Conservation (phyloP, 108 stramenopile species). For the Cylindrotheca fusiformis region DNA sequence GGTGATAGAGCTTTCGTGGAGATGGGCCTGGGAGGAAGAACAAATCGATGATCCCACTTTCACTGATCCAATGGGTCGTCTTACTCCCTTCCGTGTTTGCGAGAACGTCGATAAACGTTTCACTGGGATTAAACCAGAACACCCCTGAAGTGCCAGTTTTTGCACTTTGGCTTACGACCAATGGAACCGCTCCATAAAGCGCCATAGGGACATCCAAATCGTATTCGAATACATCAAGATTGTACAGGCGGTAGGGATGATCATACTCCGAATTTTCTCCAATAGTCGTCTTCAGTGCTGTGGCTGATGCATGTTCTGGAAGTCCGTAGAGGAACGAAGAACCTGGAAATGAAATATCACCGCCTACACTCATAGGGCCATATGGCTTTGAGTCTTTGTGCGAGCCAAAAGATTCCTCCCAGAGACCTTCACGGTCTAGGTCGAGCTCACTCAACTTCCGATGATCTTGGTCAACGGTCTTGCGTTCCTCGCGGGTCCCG, state of each 20-base stretch:
- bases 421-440: constrained; percentile 79
- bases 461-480: constrained; percentile 46
- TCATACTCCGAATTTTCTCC: constrained; percentile 73
- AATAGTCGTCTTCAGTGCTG: constrained; percentile 80
- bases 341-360: constrained; percentile 88
- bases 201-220: constrained; percentile 98
- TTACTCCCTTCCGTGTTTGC: constrained; percentile 34
- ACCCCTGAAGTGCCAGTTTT: constrained; percentile 81
- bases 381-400: constrained; percentile 90
- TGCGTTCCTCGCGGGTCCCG: constrained; percentile 79
- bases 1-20: constrained; percentile 72
- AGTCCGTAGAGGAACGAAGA: constrained; percentile 90
- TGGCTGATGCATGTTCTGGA: constrained; percentile 95
- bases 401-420: constrained; percentile 90
- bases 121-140: constrained; percentile 98
- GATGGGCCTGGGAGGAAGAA: constrained; percentile 85
- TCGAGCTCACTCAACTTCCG: constrained; percentile 54
- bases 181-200: constrained; percentile 94
- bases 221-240: constrained; percentile 99
- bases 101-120: constrained; percentile 96
- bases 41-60: constrained; percentile 86
- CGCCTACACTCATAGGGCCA: constrained; percentile 95
- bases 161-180: constrained; percentile 74
- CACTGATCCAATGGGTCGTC: constrained; percentile 93
- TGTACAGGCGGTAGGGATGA: constrained; percentile 98